Percentiles rank a stretch among this genome's conserved stretches.
phyloP scores from a whole-genome alignment of 441 rosid genomes.

The Bruguiera hainesii region DNA sequence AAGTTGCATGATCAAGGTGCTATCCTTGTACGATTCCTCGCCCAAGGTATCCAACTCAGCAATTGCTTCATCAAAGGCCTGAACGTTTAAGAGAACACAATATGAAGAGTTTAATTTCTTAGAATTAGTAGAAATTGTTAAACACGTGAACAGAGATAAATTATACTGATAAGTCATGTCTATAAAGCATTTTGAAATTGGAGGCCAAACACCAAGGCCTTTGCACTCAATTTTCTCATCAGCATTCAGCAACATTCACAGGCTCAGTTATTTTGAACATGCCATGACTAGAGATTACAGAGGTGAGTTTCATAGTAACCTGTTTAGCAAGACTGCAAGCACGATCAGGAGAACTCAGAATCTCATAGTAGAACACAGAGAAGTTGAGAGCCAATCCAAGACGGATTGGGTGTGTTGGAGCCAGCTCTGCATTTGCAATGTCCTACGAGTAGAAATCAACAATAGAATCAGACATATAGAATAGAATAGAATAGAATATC shows the following conservation, averaged over 20 bases:
- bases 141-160: too few species aligned
- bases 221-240: too few species aligned
- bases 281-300: too few species aligned
- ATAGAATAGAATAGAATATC: too few species aligned
- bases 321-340: slow-evolving; percentile 85
- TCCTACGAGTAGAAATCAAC: slow-evolving; percentile 39
- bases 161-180: too few species aligned
- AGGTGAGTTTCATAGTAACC: slow-evolving; percentile 28
- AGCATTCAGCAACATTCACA: too few species aligned
- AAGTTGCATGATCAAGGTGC: slow-evolving; percentile 66
- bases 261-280: too few species aligned
- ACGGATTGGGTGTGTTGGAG: slow-evolving; percentile 76
- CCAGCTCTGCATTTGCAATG: slow-evolving; percentile 57
- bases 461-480: not conserved
- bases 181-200: too few species aligned
- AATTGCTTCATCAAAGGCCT: slow-evolving; percentile 59
- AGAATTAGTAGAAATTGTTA: too few species aligned
- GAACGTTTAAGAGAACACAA: not conserved
- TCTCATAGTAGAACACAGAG: slow-evolving; percentile 77
- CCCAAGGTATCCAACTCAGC: slow-evolving; percentile 47
- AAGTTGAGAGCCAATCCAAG: slow-evolving; percentile 79
- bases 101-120: too few species aligned
- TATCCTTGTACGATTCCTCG: slow-evolving; percentile 62
- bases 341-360: slow-evolving; percentile 71
- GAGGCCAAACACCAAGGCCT: too few species aligned